Evolutionary conservation across 2,329 filamentous ascomycete species (phyloP).

Genomic region (Rugonectria rugulosa): DNA sequence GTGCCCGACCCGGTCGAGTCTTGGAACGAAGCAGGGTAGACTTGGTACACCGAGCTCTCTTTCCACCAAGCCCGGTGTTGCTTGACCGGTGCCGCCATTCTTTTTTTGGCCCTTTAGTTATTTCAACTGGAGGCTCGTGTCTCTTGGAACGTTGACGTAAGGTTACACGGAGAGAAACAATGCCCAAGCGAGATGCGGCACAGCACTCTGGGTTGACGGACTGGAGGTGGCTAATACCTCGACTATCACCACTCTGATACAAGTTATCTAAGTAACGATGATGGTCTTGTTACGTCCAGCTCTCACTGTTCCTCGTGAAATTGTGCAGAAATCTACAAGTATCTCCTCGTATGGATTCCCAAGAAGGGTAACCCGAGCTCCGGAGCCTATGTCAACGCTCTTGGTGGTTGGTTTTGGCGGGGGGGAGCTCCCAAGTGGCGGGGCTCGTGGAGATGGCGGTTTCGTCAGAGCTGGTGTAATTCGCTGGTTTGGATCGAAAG

Average conservation of each 20-base stretch:
- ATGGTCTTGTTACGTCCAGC: no score
- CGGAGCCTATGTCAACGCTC: neutral
- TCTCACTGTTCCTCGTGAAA: no score
- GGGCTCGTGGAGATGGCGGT: slow-evolving; percentile 21
- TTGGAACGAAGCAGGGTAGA: slow-evolving; percentile 69
- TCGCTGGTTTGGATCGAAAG: neutral
- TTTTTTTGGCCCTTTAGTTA: slow-evolving; percentile 14
- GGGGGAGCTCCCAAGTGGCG: slow-evolving; percentile 14
- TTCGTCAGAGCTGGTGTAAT: slow-evolving; percentile 16
- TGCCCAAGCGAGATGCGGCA: slow-evolving; percentile 1
- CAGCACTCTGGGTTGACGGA: slow-evolving; percentile 21
- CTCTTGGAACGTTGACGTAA: slow-evolving; percentile 13
- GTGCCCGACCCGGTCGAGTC: slow-evolving; percentile 64
- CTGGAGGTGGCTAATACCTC: neutral
- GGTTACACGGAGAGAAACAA: slow-evolving; percentile 22
- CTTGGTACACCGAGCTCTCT: slow-evolving; percentile 66
- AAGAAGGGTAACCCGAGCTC: neutral
- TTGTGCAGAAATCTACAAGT: neutral
- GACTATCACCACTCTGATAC: no score
- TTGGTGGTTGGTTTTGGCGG: slow-evolving; percentile 9
- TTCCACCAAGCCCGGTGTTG: slow-evolving; percentile 62
- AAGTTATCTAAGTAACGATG: no score
- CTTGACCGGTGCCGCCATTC: slow-evolving; percentile 35
- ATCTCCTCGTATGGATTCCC: neutral
- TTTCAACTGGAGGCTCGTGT: slow-evolving; percentile 1